Percentiles rank a stretch among this genome's conserved stretches.
Evolutionary conservation across 2,329 filamentous ascomycete genomes (phyloP).

Genomic region (Fusarium pseudograminearum): DNA sequence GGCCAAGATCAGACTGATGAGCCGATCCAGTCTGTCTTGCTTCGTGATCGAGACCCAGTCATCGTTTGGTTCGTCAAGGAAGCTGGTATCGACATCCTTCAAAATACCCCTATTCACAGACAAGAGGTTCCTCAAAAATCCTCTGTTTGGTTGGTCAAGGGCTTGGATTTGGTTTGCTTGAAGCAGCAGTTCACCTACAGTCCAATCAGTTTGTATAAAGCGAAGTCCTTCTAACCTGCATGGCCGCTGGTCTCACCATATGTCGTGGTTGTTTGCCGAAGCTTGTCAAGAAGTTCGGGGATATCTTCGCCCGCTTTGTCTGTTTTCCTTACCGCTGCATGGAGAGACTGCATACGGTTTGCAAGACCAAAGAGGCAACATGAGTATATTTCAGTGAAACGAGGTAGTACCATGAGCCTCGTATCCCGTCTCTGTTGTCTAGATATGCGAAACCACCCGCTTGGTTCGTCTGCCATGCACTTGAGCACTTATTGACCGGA

Average conservation of each 20-base stretch:
- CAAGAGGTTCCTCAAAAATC: background rate
- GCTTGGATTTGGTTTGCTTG: background rate
- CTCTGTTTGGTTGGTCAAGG: conserved; percentile 7
- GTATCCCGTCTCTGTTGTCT: conserved; percentile 6
- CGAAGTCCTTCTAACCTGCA: background rate
- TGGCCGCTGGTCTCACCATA: conserved; percentile 1
- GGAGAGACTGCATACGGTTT: background rate
- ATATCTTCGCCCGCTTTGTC: background rate
- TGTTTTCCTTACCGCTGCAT: background rate
- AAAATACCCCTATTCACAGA: background rate
- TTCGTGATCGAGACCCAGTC: conserved; percentile 20
- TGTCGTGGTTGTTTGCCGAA: background rate
- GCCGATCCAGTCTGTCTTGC: conserved; percentile 16
- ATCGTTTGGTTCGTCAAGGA: background rate
- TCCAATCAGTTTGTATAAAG: background rate
- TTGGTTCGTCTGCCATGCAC: background rate
- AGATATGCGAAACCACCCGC: background rate
- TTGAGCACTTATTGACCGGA: background rate
- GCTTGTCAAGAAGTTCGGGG: background rate
- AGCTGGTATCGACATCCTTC: background rate
- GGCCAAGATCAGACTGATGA: background rate
- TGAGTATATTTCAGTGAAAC: background rate
- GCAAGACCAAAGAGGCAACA: background rate
- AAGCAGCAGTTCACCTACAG: background rate
- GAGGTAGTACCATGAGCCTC: conserved; percentile 12